Conservation (phyloP, 164 flowering plant genomes). For the Magnolia kwangsiensis region DNA sequence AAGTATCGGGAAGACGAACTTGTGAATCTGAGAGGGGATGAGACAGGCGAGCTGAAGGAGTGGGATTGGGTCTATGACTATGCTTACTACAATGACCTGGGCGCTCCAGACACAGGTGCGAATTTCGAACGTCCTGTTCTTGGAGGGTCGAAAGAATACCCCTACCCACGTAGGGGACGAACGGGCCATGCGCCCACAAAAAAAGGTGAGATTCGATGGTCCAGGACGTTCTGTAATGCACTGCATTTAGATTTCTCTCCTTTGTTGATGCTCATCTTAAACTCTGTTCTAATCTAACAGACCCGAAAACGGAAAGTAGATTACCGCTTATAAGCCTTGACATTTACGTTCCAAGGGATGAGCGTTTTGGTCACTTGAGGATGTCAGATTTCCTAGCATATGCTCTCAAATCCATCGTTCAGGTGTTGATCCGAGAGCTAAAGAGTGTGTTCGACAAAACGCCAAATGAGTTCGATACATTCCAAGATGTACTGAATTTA, state of each 20-base stretch:
- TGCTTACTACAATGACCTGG: constrained; percentile 76
- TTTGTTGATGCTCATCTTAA: too few relatives aligned
- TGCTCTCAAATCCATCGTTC: constrained; percentile 62
- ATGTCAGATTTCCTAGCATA: constrained; percentile 81
- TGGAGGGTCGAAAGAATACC: constrained; percentile 62
- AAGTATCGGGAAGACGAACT: constrained; percentile 67
- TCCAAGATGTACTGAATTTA: constrained; percentile 55
- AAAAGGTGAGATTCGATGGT: constrained; percentile 31
- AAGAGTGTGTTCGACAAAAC: constrained; percentile 49
- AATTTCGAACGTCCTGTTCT: constrained; percentile 56
- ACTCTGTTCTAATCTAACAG: constrained; percentile 28
- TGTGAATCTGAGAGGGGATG: constrained; percentile 56
- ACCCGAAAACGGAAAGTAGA: constrained; percentile 61
- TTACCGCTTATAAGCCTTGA: constrained; percentile 56
- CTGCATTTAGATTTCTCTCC: neutral
- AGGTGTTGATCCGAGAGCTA: constrained; percentile 57
- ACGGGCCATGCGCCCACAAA: constrained; percentile 68
- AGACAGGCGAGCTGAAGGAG: constrained; percentile 54
- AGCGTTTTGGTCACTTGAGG: constrained; percentile 67
- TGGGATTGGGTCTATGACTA: constrained; percentile 94
- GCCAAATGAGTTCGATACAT: constrained; percentile 67
- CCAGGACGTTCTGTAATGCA: neutral
- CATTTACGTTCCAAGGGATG: constrained; percentile 89
- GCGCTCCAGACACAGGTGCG: constrained; percentile 56
- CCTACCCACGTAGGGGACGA: constrained; percentile 79